phyloP scores from a whole-genome alignment of 805 yeast species.

The Candida koratica region DNA sequence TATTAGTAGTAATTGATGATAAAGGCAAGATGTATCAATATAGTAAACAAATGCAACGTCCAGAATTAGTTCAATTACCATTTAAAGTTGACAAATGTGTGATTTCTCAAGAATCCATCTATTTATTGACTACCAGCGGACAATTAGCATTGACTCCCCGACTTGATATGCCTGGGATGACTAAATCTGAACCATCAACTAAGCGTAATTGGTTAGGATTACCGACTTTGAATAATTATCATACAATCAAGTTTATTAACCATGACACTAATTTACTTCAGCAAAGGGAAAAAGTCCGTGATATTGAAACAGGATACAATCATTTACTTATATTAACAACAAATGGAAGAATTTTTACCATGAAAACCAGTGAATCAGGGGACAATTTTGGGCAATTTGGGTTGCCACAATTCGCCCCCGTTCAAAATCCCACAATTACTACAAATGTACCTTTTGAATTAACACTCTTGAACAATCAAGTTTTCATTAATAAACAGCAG shows the following conservation, averaged over 20 bases:
- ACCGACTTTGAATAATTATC: slow-evolving; percentile 8
- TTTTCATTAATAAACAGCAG: slow-evolving; percentile 20
- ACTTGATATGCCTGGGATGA: slow-evolving; percentile 13
- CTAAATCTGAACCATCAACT: slow-evolving; percentile 14
- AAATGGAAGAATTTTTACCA: slow-evolving; percentile 57
- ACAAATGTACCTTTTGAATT: slow-evolving; percentile 43
- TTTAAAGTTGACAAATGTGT: slow-evolving; percentile 26
- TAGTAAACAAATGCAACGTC: slow-evolving; percentile 25
- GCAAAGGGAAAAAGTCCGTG: slow-evolving; percentile 35
- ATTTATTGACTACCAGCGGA: slow-evolving; percentile 40
- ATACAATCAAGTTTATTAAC: slow-evolving; percentile 10
- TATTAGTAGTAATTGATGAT: slow-evolving; percentile 56
- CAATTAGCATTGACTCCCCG: slow-evolving; percentile 31
- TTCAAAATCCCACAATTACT: slow-evolving; percentile 22
- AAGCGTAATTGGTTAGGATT: slow-evolving; percentile 24
- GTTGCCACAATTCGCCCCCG: slow-evolving; percentile 65
- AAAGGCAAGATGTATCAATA: slow-evolving; percentile 75
- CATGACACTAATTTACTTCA: slow-evolving; percentile 1
- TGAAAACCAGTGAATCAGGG: slow-evolving; percentile 49
- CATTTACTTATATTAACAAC: slow-evolving; percentile 66
- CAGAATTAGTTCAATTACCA: slow-evolving; percentile 26
- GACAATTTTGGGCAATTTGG: slow-evolving; percentile 78
- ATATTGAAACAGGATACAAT: slow-evolving; percentile 56
- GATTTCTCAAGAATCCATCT: slow-evolving; percentile 50
- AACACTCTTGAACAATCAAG: slow-evolving; percentile 50